Conservation (phyloP, 2,329 filamentous ascomycete genomes). For the Aspergillus sp. region DNA sequence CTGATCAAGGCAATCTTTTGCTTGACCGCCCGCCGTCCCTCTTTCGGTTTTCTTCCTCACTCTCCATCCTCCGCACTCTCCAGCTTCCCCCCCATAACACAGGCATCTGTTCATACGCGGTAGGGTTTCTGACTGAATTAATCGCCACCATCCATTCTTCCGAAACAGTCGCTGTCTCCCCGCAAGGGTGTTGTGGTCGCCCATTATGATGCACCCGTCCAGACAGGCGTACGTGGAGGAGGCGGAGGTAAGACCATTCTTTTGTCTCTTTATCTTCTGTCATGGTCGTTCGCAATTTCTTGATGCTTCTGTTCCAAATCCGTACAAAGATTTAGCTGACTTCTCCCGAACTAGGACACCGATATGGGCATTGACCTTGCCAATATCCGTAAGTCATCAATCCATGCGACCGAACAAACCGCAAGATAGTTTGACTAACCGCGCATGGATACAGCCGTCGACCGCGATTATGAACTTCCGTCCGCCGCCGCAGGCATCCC, state of each 20-base stretch:
- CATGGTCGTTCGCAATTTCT: background rate
- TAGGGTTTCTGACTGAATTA: too few species aligned
- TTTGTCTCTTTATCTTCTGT: background rate
- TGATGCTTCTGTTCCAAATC: slow-evolving; percentile 2
- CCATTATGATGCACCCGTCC: slow-evolving; percentile 72
- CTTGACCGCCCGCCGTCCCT: background rate
- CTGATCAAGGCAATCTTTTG: background rate
- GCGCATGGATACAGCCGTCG: slow-evolving; percentile 50
- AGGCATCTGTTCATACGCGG: too few species aligned
- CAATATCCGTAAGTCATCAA: slow-evolving; percentile 57
- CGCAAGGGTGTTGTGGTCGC: slow-evolving; percentile 1
- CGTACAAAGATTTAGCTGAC: slow-evolving; percentile 16
- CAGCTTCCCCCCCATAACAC: background rate
- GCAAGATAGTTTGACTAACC: too few species aligned
- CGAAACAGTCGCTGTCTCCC: background rate
- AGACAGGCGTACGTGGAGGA: slow-evolving; percentile 95
- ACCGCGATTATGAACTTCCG: slow-evolving; percentile 82
- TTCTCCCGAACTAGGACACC: slow-evolving; percentile 42
- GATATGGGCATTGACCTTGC: slow-evolving; percentile 61
- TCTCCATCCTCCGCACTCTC: background rate
- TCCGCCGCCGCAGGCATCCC: slow-evolving; percentile 63
- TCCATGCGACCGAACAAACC: too few species aligned
- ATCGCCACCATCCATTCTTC: background rate
- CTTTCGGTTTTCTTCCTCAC: background rate
- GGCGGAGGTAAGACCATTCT: slow-evolving; percentile 57